Percentiles rank a stretch among this genome's conserved stretches.
Evolutionary conservation across 169 alveolate genomes (phyloP).

Genomic region (Plasmodium gonderi): DNA sequence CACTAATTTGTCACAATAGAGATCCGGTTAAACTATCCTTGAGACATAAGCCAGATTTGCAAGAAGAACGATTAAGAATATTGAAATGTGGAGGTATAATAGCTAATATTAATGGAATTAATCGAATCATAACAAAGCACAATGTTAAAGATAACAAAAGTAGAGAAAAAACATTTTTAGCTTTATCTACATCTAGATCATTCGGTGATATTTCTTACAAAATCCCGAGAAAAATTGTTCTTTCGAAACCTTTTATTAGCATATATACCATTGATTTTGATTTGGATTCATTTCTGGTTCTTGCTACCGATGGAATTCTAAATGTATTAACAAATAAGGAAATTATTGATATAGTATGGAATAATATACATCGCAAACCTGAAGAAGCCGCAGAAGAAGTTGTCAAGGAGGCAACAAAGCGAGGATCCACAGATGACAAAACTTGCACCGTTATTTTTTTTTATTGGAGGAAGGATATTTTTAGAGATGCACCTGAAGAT

Average conservation of each 20-base stretch:
- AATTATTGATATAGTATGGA: conserved; percentile 78
- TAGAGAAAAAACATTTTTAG: conserved; percentile 54
- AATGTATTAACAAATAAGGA: conserved; percentile 77
- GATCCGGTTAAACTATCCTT: conserved; percentile 75
- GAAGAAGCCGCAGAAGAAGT: conserved; percentile 82
- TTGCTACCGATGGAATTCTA: conserved; percentile 73
- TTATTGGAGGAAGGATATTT: conserved; percentile 82
- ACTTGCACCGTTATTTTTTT: conserved; percentile 85
- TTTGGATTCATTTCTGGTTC: conserved; percentile 78
- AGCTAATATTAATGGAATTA: conserved; percentile 79
- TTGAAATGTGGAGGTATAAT: conserved; percentile 81
- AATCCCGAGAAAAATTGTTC: conserved; percentile 77
- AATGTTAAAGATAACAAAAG: conserved; percentile 15
- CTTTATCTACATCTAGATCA: conserved; percentile 82
- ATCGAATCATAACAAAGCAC: conserved; percentile 76
- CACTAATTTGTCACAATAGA: conserved; percentile 79
- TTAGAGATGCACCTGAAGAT: conserved; percentile 47
- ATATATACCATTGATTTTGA: conserved; percentile 84
- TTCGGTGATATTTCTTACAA: conserved; percentile 81
- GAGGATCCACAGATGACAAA: conserved; percentile 83
- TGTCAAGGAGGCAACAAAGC: conserved; percentile 76
- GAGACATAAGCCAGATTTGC: conserved; percentile 83
- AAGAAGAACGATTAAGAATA: conserved; percentile 78
- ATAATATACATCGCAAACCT: conserved; percentile 73
- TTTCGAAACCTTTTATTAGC: conserved; percentile 78